These are phyloP conservation scores for Aspergillus intermedius DNA, from an alignment of 2,329 filamentous ascomycete genomes.

Conservation along the genomic window DNA sequence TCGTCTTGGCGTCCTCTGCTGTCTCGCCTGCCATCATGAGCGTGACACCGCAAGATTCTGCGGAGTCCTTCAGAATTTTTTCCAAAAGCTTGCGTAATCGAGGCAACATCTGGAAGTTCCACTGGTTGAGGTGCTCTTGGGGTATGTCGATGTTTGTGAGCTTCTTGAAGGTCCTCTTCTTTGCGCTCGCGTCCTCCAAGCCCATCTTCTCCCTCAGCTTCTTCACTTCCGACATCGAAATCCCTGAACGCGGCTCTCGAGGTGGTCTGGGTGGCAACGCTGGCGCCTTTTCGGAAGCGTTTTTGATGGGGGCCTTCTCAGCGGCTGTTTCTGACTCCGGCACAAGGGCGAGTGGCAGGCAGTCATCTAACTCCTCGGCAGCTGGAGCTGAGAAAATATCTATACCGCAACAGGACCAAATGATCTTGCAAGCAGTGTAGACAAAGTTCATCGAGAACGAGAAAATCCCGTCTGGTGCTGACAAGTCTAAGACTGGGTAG, in stretches of 20 bases:
- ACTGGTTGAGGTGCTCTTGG: constrained; percentile 49
- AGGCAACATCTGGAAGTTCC: constrained; percentile 53
- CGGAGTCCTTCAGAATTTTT: constrained; percentile 52
- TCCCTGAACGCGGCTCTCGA: constrained; percentile 13
- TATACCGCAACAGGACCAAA: constrained; percentile 37
- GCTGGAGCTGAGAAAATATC: constrained; percentile 37
- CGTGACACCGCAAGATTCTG: constrained; percentile 56
- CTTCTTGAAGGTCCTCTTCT: constrained; percentile 39
- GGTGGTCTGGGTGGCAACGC: constrained; percentile 5
- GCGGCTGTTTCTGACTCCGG: constrained; percentile 25
- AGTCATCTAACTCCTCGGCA: constrained; percentile 37
- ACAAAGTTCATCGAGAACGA: constrained; percentile 41
- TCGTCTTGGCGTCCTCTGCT: constrained; percentile 51
- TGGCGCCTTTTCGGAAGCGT: neutral
- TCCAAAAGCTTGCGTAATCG: constrained; percentile 54
- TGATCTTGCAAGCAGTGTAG: constrained; percentile 37
- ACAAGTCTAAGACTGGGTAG: constrained; percentile 38
- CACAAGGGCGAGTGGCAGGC: constrained; percentile 34
- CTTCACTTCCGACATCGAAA: constrained; percentile 20
- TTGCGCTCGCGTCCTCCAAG: constrained; percentile 24
- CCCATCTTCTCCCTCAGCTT: constrained; percentile 15
- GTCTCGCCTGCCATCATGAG: constrained; percentile 56
- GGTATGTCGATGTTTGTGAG: constrained; percentile 48
- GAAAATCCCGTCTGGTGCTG: constrained; percentile 34
- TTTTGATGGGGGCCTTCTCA: constrained; percentile 5